Percentiles rank a stretch among this genome's conserved stretches.
These are phyloP conservation scores for Lasiosphaeria miniovina DNA, from an alignment of 495 filamentous ascomycete genomes.

Conservation along the genomic window DNA sequence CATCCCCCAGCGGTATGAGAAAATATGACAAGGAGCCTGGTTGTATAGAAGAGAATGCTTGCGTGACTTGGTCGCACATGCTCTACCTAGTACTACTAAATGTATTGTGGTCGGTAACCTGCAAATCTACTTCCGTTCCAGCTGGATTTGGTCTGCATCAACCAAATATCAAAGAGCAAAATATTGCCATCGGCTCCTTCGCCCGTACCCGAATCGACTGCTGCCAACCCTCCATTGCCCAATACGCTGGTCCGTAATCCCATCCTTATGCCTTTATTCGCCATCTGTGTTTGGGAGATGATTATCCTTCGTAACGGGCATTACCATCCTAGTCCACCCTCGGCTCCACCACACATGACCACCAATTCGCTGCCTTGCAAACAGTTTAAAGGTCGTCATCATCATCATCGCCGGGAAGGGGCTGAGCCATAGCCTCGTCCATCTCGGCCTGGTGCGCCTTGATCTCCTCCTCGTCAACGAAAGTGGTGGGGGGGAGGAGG, in stretches of 20 bases:
- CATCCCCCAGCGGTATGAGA: neutral
- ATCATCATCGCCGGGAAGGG: constrained; percentile 95
- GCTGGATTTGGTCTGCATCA: neutral
- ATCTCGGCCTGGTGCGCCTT: constrained; percentile 85
- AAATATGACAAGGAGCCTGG: neutral
- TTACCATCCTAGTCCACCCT: constrained; percentile 23
- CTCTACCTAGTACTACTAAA: neutral
- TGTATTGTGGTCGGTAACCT: neutral
- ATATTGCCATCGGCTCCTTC: neutral
- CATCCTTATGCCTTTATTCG: constrained; percentile 21
- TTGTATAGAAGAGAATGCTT: constrained; percentile 1
- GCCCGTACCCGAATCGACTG: neutral
- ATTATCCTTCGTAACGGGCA: constrained; percentile 33
- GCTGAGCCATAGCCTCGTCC: constrained; percentile 72
- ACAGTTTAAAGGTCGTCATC: constrained; percentile 55
- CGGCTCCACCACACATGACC: constrained; percentile 1
- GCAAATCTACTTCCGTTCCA: neutral
- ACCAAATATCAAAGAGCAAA: constrained; percentile 1
- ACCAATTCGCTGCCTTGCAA: neutral
- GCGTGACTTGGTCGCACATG: neutral
- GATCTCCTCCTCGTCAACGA: constrained; percentile 79
- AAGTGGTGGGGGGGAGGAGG: constrained; percentile 87
- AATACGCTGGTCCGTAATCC: constrained; percentile 11
- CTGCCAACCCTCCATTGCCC: neutral
- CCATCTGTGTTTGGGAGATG: constrained; percentile 25